A percentile compares a stretch with the other conserved stretches of the same genome.
Conservation (phyloP, 805 yeast genomes). For the Cyberlindnera lachancei region DNA sequence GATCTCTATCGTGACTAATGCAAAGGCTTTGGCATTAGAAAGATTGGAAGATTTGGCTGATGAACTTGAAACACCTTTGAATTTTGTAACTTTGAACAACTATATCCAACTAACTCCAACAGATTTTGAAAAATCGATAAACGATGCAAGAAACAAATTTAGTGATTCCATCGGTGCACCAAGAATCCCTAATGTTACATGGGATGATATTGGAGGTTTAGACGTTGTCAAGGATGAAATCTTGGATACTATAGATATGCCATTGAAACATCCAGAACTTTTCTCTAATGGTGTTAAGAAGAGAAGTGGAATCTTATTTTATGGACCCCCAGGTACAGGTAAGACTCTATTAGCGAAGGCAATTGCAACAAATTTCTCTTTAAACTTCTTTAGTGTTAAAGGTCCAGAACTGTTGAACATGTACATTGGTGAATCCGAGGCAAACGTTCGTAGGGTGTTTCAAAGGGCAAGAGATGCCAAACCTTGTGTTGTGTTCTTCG, state of each 20-base stretch:
- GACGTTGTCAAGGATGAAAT: constrained; percentile 88
- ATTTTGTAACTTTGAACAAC: constrained; percentile 36
- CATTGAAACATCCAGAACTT: constrained; percentile 85
- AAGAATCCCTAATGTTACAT: constrained; percentile 83
- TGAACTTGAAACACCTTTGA: constrained; percentile 6
- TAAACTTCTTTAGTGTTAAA: constrained; percentile 92
- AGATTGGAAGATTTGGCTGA: constrained; percentile 32
- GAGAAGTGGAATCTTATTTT: constrained; percentile 87
- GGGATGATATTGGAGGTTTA: constrained; percentile 98
- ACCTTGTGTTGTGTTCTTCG: constrained; percentile 96
- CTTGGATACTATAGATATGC: constrained; percentile 93
- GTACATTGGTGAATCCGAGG: constrained; percentile 98
- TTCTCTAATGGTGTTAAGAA: constrained; percentile 86
- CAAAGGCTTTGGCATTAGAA: constrained; percentile 50
- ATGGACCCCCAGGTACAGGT: constrained; percentile 99
- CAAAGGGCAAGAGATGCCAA: constrained; percentile 93
- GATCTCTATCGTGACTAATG: constrained; percentile 56
- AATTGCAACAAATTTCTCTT: constrained; percentile 89
- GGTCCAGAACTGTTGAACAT: constrained; percentile 95
- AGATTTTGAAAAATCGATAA: constrained; percentile 65
- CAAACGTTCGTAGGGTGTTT: constrained; percentile 90
- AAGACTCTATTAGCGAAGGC: constrained; percentile 94
- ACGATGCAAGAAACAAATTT: constrained; percentile 77
- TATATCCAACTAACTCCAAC: constrained; percentile 41
- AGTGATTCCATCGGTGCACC: constrained; percentile 97